Evolutionary conservation across 345 rosid genomes (phyloP).

Genomic region (Anastatica hierochuntica): DNA sequence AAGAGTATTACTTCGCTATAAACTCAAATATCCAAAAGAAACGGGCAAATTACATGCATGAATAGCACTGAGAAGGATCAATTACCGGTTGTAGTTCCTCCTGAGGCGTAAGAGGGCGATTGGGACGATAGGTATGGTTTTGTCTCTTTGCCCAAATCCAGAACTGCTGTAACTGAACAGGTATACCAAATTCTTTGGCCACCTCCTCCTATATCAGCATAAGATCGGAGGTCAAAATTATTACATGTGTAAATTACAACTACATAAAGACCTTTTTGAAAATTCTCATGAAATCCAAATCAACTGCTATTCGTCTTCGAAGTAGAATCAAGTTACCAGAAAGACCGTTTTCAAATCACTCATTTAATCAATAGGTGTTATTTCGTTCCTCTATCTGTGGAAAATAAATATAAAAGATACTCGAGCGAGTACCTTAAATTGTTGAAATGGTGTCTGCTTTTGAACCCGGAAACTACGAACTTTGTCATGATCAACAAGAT

Average conservation of each 20-base stretch:
- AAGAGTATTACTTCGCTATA: background rate
- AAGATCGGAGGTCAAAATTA: constrained; percentile 4
- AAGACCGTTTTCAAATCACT: background rate
- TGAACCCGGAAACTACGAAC: constrained; percentile 85
- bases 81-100: constrained; percentile 76
- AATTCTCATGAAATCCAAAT: too few species aligned
- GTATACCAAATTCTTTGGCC: constrained; percentile 87
- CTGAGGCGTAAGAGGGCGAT: constrained; percentile 66
- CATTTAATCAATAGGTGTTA: background rate
- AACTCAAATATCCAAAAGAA: background rate
- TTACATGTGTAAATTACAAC: background rate
- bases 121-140: constrained; percentile 95
- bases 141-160: constrained; percentile 99
- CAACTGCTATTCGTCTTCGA: too few species aligned
- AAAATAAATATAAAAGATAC: too few species aligned
- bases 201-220: constrained; percentile 66
- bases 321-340: background rate
- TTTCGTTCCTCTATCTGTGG: too few species aligned
- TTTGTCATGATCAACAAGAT: constrained; percentile 97
- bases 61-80: background rate
- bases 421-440: constrained; percentile 64
- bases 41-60: constrained; percentile 2
- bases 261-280: background rate
- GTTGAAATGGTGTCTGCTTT: constrained; percentile 63
- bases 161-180: constrained; percentile 74